Conservation (phyloP, 1,139 yeast genomes). For the Diutina sp. region DNA sequence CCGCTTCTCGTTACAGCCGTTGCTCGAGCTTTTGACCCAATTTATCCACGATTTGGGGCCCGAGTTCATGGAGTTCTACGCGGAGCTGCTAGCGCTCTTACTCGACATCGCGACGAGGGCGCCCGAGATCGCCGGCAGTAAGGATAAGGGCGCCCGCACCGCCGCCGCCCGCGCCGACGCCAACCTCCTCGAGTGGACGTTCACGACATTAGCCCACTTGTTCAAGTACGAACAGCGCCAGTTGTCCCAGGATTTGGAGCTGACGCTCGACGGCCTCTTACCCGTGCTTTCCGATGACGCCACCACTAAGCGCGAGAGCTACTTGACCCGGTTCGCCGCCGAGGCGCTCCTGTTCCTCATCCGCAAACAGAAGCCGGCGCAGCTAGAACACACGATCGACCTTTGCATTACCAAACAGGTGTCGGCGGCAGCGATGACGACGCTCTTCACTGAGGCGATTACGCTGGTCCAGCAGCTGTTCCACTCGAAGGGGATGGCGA, state of each 20-base stretch:
- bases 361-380: constrained; percentile 47
- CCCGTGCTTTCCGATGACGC: constrained; percentile 45
- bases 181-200: constrained; percentile 71
- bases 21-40: constrained; percentile 70
- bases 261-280: constrained; percentile 53
- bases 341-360: constrained; percentile 81
- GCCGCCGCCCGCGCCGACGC: constrained; percentile 10
- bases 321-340: constrained; percentile 73
- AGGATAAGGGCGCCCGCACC: neutral
- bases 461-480: constrained; percentile 58
- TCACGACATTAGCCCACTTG: constrained; percentile 74
- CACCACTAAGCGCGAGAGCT: constrained; percentile 25
- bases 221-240: constrained; percentile 74
- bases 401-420: constrained; percentile 36
- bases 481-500: constrained; percentile 43
- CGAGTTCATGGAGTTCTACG: constrained; percentile 69
- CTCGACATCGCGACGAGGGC: constrained; percentile 36
- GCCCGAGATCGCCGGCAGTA: constrained; percentile 2
- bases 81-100: constrained; percentile 36
- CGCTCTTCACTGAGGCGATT: constrained; percentile 62
- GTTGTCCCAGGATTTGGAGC: constrained; percentile 47
- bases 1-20: constrained; percentile 63
- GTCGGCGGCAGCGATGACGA: constrained; percentile 30
- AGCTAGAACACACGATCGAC: constrained; percentile 36
- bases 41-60: constrained; percentile 90